Evolutionary conservation across 2,329 filamentous ascomycete genomes (phyloP).

Genomic region (Paecilomyces variotii): DNA sequence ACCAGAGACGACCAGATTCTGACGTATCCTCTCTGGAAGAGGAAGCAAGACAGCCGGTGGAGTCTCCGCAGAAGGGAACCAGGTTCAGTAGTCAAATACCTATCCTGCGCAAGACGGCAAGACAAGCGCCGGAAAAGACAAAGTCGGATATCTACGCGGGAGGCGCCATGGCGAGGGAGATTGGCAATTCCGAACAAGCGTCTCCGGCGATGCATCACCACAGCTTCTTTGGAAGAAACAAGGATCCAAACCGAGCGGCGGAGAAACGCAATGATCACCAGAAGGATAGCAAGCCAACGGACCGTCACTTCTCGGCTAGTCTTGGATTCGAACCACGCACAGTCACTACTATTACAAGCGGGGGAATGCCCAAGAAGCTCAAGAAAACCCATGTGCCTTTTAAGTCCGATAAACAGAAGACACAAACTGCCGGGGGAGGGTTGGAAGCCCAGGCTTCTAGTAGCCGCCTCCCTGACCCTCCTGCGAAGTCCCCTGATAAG

Average conservation of each 20-base stretch:
- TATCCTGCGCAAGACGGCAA: conserved; percentile 14
- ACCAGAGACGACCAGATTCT: conserved; percentile 15
- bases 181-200: conserved; percentile 49
- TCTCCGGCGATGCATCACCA: conserved; percentile 39
- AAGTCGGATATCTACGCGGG: neutral
- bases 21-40: conserved; percentile 37
- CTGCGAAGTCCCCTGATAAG: neutral
- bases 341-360: conserved; percentile 26
- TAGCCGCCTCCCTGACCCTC: neutral
- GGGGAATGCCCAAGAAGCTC: conserved; percentile 4
- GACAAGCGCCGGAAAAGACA: conserved; percentile 38
- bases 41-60: conserved; percentile 8
- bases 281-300: neutral
- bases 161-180: neutral
- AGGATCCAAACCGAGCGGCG: conserved; percentile 9
- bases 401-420: neutral
- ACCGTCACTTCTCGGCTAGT: no score
- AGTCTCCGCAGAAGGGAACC: conserved; percentile 11
- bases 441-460: neutral
- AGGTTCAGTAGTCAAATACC: conserved; percentile 22
- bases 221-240: conserved; percentile 23
- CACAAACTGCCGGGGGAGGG: neutral
- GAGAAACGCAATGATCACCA: conserved; percentile 1
- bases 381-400: neutral
- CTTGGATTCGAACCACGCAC: conserved; percentile 19